These are phyloP conservation scores for Geoglossum cookeanum DNA, from an alignment of 2,329 filamentous ascomycete species.

Conservation along the genomic window DNA sequence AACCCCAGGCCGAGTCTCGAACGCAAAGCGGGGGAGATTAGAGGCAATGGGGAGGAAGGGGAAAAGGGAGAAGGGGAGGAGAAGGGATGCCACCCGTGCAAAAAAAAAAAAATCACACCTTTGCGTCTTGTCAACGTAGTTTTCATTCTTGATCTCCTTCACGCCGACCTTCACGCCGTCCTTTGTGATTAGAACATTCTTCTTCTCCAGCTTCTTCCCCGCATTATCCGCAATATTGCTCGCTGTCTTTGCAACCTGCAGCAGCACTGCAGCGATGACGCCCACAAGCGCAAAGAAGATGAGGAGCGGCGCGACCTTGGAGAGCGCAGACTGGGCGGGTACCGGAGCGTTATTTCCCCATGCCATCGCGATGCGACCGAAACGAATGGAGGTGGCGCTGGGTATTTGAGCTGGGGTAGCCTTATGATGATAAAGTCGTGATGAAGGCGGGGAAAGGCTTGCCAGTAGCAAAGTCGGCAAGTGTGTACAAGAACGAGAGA, in stretches of 20 bases:
- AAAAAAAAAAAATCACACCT: conserved; percentile 19
- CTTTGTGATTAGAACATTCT: conserved; percentile 38
- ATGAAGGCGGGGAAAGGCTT: too few species aligned
- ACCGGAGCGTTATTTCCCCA: neutral
- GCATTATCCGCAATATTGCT: conserved; percentile 38
- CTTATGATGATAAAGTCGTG: too few species aligned
- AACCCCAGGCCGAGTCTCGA: neutral
- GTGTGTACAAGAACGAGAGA: too few species aligned
- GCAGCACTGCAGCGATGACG: conserved; percentile 32
- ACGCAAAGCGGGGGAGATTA: neutral
- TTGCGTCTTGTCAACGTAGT: conserved; percentile 40
- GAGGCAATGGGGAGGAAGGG: neutral
- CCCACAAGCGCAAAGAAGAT: conserved; percentile 35
- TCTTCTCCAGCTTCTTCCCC: conserved; percentile 42
- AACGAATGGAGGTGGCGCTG: too few species aligned
- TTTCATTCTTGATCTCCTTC: conserved; percentile 36
- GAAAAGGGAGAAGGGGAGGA: conserved; percentile 4
- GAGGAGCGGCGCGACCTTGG: conserved; percentile 33
- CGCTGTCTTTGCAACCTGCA: conserved; percentile 37
- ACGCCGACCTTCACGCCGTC: conserved; percentile 42
- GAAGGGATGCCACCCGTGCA: too few species aligned
- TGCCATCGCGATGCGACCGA: neutral
- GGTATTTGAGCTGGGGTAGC: too few species aligned
- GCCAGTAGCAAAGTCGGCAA: too few species aligned
- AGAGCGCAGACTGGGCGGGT: conserved; percentile 1